These are phyloP conservation scores for Schwanniomyces sp. DNA, from an alignment of 805 yeast species.

Conservation along the genomic window DNA sequence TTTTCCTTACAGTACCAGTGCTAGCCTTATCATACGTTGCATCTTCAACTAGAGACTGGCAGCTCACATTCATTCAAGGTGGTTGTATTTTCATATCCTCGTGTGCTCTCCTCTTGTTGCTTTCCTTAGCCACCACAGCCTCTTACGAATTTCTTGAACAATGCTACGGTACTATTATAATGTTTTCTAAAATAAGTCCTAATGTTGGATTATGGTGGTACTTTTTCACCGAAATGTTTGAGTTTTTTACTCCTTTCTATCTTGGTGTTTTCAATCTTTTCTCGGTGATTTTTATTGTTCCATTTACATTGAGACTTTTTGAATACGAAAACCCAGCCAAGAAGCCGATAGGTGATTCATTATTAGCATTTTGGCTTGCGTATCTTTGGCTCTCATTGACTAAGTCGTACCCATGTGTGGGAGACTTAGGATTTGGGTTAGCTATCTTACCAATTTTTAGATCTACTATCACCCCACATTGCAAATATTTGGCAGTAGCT, in stretches of 20 bases:
- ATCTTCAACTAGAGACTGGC: slow-evolving; percentile 1
- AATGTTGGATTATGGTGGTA: slow-evolving; percentile 99
- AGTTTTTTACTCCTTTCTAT: slow-evolving; percentile 81
- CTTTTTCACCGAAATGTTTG: slow-evolving; percentile 93
- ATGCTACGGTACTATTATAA: slow-evolving; percentile 56
- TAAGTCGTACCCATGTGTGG: slow-evolving; percentile 82
- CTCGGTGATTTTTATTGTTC: slow-evolving; percentile 63
- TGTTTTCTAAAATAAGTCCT: slow-evolving; percentile 74
- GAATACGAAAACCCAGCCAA: slow-evolving; percentile 13
- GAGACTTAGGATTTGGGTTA: slow-evolving; percentile 60
- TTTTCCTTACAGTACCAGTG: slow-evolving; percentile 62
- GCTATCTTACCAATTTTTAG: slow-evolving; percentile 43
- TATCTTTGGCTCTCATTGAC: slow-evolving; percentile 55
- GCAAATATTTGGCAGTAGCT: slow-evolving; percentile 45
- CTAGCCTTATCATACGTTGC: slow-evolving; percentile 31
- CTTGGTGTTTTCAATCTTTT: slow-evolving; percentile 80
- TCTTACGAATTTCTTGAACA: slow-evolving; percentile 26
- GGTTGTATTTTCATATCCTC: slow-evolving; percentile 15
- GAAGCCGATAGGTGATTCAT: slow-evolving; percentile 43
- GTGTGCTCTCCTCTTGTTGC: slow-evolving; percentile 20
- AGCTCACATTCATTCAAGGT: slow-evolving; percentile 16
- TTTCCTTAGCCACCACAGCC: slow-evolving; percentile 23
- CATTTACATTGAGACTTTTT: slow-evolving; percentile 68
- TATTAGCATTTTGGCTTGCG: slow-evolving; percentile 50
- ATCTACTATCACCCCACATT: slow-evolving; percentile 45